These are phyloP conservation scores for Steccherinum ochraceum DNA, from an alignment of 768 basidiomycete genomes.

Conservation along the genomic window DNA sequence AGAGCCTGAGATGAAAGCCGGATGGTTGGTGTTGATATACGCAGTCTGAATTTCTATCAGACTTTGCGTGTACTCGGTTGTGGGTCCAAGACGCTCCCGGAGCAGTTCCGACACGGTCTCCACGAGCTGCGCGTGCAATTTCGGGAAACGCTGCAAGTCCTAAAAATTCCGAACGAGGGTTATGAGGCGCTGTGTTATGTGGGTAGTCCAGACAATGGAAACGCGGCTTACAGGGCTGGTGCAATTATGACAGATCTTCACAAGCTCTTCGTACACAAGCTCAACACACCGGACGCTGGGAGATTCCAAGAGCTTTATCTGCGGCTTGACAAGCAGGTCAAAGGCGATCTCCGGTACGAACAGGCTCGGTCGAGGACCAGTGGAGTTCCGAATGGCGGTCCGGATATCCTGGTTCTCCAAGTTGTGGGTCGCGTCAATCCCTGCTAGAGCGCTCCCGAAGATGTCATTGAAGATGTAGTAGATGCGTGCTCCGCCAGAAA, in stretches of 20 bases:
- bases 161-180: slow-evolving; percentile 24
- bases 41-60: slow-evolving; percentile 96
- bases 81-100: slow-evolving; percentile 91
- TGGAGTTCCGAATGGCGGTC: slow-evolving; percentile 97
- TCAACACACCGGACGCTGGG: slow-evolving; percentile 96
- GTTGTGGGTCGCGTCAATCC: slow-evolving; percentile 86
- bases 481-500: slow-evolving; percentile 95
- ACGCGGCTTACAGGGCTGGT: slow-evolving; percentile 64
- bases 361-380: slow-evolving; percentile 91
- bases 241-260: slow-evolving; percentile 99
- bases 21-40: slow-evolving; percentile 99
- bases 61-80: slow-evolving; percentile 93
- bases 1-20: slow-evolving; percentile 83
- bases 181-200: not conserved
- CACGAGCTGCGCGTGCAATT: slow-evolving; percentile 86
- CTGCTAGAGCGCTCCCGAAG: slow-evolving; percentile 86
- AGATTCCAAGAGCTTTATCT: slow-evolving; percentile 92
- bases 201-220: not conserved
- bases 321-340: slow-evolving; percentile 94
- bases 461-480: slow-evolving; percentile 99
- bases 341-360: slow-evolving; percentile 98
- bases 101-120: slow-evolving; percentile 96
- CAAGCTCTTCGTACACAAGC: slow-evolving; percentile 96
- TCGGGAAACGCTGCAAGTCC: slow-evolving; percentile 95
- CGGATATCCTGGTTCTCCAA: slow-evolving; percentile 93